These are phyloP conservation scores for Tricholomella constricta DNA, from an alignment of 768 basidiomycete genomes.

Conservation along the genomic window DNA sequence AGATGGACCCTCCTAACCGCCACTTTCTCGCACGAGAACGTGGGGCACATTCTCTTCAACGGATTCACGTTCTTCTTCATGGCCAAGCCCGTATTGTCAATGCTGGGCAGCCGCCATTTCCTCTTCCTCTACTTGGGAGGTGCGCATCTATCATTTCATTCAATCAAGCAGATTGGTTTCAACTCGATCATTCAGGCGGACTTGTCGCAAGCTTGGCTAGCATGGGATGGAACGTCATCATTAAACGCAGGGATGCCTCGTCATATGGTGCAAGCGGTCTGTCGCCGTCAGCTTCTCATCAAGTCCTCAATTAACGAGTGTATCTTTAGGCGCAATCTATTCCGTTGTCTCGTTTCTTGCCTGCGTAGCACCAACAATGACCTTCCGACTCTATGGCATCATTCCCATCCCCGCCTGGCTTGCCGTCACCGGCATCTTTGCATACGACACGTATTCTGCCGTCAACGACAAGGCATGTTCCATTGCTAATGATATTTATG, in stretches of 20 bases:
- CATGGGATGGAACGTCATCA: slow-evolving; percentile 47
- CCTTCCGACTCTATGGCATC: slow-evolving; percentile 73
- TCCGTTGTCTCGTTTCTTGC: slow-evolving; percentile 73
- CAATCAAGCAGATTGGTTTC: no score
- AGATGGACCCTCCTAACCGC: slow-evolving; percentile 79
- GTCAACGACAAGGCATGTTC: slow-evolving; percentile 41
- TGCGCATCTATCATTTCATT: slow-evolving; percentile 28
- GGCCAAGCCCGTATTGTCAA: slow-evolving; percentile 60
- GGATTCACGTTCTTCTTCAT: slow-evolving; percentile 80
- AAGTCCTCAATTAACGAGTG: background rate
- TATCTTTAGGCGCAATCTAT: slow-evolving; percentile 63
- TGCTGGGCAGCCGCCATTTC: slow-evolving; percentile 70
- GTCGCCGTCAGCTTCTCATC: slow-evolving; percentile 16
- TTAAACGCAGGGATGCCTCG: slow-evolving; percentile 37
- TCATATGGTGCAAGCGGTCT: slow-evolving; percentile 76
- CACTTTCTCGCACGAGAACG: slow-evolving; percentile 67
- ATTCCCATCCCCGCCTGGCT: slow-evolving; percentile 82
- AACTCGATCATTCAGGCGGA: slow-evolving; percentile 47
- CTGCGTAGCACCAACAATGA: slow-evolving; percentile 64
- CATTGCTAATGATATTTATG: no score
- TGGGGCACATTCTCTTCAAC: slow-evolving; percentile 72
- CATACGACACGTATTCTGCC: slow-evolving; percentile 57
- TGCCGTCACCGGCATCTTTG: slow-evolving; percentile 65
- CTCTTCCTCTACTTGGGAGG: slow-evolving; percentile 74
- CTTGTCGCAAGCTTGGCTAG: slow-evolving; percentile 53